These are phyloP conservation scores for Chrysanthemum makinoi DNA, from an alignment of 129 eudicot species.

Conservation along the genomic window DNA sequence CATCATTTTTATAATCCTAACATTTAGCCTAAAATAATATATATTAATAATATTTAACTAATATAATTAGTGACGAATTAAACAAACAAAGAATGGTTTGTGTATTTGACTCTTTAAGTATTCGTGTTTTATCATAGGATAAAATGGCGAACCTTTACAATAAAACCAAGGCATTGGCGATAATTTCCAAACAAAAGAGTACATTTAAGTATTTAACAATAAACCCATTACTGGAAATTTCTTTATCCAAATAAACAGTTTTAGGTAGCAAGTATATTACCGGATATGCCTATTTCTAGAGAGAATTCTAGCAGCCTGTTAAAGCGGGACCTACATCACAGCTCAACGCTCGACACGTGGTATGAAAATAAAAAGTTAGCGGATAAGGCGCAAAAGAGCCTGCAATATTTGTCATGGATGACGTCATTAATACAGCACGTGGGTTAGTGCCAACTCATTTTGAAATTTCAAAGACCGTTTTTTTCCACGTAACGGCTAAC, in stretches of 20 bases:
- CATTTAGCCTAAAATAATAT: no score
- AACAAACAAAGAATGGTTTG: no score
- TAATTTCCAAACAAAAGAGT: neutral
- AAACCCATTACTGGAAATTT: neutral
- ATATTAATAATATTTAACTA: no score
- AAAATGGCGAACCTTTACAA: neutral
- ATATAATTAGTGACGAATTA: no score
- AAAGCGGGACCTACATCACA: conserved; percentile 7
- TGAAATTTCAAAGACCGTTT: conserved; percentile 20
- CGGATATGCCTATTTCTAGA: conserved; percentile 11
- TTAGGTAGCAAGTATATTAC: neutral
- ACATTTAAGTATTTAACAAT: neutral
- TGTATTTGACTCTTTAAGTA: no score
- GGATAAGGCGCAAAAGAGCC: conserved; percentile 36
- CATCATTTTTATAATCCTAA: no score
- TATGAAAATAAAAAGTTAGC: conserved; percentile 14
- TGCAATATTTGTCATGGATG: conserved; percentile 26
- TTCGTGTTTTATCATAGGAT: neutral
- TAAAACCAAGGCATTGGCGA: neutral
- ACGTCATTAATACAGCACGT: conserved; percentile 37
- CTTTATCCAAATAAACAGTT: neutral
- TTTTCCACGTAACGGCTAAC: neutral
- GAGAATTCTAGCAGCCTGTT: neutral
- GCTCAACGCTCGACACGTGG: conserved; percentile 28
- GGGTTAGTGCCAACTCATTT: conserved; percentile 28